These are phyloP conservation scores for Populus simonii DNA, from an alignment of 345 rosid genomes.

Conservation along the genomic window DNA sequence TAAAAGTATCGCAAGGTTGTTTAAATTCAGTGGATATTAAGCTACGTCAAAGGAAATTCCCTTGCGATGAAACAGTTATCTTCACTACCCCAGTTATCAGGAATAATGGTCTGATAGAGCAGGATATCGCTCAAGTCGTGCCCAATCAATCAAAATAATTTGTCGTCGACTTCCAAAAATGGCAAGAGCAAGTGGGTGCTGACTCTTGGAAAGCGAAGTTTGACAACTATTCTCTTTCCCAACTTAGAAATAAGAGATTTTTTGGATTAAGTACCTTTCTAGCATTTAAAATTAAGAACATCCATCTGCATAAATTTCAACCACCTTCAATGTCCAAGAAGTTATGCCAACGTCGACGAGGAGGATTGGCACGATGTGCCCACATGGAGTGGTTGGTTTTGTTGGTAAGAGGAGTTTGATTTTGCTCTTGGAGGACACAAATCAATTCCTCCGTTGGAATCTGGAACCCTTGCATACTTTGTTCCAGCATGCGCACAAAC, in stretches of 20 bases:
- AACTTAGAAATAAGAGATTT: neutral
- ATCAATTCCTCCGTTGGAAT: conserved; percentile 21
- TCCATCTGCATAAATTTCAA: neutral
- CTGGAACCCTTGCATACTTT: conserved; percentile 3
- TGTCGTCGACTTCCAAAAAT: neutral
- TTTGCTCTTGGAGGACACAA: conserved; percentile 3
- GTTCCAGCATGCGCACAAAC: conserved; percentile 18
- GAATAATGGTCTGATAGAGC: neutral
- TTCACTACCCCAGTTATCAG: too few relatives aligned
- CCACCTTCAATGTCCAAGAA: conserved; percentile 2
- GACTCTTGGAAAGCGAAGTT: neutral
- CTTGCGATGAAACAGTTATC: too few relatives aligned
- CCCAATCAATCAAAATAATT: neutral
- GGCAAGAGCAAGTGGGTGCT: neutral
- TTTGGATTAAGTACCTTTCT: neutral
- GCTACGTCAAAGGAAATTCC: too few relatives aligned
- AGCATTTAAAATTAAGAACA: neutral
- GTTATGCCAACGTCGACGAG: conserved; percentile 4
- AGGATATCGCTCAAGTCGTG: neutral
- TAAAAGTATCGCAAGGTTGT: neutral
- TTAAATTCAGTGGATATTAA: too few relatives aligned
- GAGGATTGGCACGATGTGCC: neutral
- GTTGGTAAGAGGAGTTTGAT: neutral
- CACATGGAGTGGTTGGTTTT: conserved; percentile 18
- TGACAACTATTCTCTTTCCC: conserved; percentile 5